Evolutionary conservation across 139 green algal species (phyloP).

Genomic region (Micromonas pusilla): DNA sequence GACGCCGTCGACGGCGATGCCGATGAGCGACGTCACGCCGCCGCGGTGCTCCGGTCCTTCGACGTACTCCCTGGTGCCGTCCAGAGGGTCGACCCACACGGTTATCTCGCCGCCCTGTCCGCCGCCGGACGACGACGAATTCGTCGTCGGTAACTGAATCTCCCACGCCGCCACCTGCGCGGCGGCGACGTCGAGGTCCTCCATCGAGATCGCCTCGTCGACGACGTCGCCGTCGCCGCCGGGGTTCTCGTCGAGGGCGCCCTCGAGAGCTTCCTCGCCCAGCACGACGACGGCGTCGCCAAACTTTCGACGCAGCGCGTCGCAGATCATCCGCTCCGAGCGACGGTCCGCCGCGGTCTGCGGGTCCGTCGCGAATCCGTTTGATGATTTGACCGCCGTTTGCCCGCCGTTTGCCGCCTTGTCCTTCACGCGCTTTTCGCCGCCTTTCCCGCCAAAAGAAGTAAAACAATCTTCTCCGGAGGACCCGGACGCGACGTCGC

Average conservation of each 20-base stretch:
- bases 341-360: constrained; percentile 31
- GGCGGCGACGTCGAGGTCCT: not conserved
- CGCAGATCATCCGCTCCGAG: constrained; percentile 8
- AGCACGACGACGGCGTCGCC: not conserved
- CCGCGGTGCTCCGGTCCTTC: not conserved
- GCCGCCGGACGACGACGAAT: not conserved
- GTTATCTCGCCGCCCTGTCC: not conserved
- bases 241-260: not conserved
- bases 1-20: constrained; percentile 24
- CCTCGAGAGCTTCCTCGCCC: constrained; percentile 25
- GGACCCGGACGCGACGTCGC: not conserved
- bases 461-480: too few species aligned
- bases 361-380: constrained; percentile 26
- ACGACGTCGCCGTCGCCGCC: not conserved
- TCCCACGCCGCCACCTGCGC: not conserved
- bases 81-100: constrained; percentile 30
- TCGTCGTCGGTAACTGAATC: not conserved
- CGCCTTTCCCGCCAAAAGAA: too few species aligned
- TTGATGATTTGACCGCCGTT: not conserved
- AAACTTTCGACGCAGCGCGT: not conserved
- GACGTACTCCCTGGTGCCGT: constrained; percentile 33
- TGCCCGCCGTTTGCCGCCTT: constrained; percentile 20
- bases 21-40: constrained; percentile 19
- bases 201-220: not conserved
- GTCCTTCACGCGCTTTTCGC: constrained; percentile 14